Percentiles rank a stretch among this genome's conserved stretches.
phyloP scores from a whole-genome alignment of 148 eudicot genomes.

The Polygonum maritimum region DNA sequence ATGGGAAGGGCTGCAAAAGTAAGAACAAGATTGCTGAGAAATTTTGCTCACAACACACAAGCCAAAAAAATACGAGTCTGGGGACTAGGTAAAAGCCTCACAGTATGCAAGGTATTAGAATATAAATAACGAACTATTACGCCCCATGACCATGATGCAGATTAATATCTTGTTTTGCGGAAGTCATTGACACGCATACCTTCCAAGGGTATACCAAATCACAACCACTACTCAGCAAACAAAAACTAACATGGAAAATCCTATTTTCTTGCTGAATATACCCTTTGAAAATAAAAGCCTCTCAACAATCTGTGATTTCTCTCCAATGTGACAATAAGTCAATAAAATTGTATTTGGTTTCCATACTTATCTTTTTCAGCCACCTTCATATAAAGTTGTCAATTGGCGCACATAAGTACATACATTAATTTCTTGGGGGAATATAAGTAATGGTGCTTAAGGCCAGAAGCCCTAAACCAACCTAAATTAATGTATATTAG shows the following conservation, averaged over 20 bases:
- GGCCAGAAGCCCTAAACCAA: background rate
- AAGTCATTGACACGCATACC: background rate
- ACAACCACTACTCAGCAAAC: background rate
- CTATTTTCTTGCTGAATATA: background rate
- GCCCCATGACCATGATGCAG: background rate
- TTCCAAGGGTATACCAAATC: background rate
- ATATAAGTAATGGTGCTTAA: background rate
- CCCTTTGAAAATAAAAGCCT: background rate
- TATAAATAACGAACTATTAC: background rate
- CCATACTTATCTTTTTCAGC: background rate
- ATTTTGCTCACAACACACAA: background rate
- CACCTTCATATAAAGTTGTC: background rate
- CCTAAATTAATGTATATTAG: background rate
- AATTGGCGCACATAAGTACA: background rate
- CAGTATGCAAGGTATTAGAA: background rate
- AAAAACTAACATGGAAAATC: background rate
- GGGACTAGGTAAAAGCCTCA: background rate
- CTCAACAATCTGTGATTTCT: background rate
- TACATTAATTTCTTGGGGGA: background rate
- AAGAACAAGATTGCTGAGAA: conserved; percentile 1
- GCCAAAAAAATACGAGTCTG: background rate
- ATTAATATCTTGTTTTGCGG: background rate
- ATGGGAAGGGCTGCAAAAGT: conserved; percentile 74
- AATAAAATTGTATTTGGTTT: background rate
- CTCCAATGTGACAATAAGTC: background rate